Base-by-base conservation (phyloP, 768 basidiomycete genomes). In the Fistulinella prunicolor region DNA sequence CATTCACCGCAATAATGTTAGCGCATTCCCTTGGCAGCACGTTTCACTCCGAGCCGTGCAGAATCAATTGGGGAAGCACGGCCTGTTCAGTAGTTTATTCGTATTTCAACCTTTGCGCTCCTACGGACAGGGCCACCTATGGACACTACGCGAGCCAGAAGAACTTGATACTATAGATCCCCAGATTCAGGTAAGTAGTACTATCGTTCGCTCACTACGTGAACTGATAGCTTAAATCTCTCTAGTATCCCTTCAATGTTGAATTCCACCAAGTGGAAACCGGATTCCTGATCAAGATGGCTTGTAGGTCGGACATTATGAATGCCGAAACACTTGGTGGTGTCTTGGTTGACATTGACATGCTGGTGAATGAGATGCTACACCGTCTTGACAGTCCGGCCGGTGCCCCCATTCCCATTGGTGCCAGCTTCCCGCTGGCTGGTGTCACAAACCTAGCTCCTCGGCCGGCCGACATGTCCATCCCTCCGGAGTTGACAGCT, bases 41-140 rank as follows among this genome's bases (percentile, higher is more conserved):
- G 65, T 68, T 9, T 75, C 76, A n/a, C 63, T 75, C 44, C 68
- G 76, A 38, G 59, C 60, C 4, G 65, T 78, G 34, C 75, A 77
- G 34, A 66, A 56, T 23, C 54, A 54, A 20, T 41, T 75, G 28
- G 57, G 57, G 8, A 36, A 69, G 1, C 51, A 61, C 21, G 53
- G 44, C 9, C 49, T 77, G 10, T 75, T 73, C 64, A 73, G 73
- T 40, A 71, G 70, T 48, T 56, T 78, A 34, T 76, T 78, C 51
- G 57, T 77, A 10, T 77, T 73, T 56, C 74, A 77, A 46, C 70
- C 72, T 44, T 44, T 32, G 43, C 26, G 16, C 30, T 35, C 47
- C 10, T 17, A 6, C 21, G 28, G 14, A 10, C 26, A 24, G 9
- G 50, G 42, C 41, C 22, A 45, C 17, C 20, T 63, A 2, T 68